Conservation (phyloP, 2,329 filamentous ascomycete genomes). For the Colletotrichum destructivum region DNA sequence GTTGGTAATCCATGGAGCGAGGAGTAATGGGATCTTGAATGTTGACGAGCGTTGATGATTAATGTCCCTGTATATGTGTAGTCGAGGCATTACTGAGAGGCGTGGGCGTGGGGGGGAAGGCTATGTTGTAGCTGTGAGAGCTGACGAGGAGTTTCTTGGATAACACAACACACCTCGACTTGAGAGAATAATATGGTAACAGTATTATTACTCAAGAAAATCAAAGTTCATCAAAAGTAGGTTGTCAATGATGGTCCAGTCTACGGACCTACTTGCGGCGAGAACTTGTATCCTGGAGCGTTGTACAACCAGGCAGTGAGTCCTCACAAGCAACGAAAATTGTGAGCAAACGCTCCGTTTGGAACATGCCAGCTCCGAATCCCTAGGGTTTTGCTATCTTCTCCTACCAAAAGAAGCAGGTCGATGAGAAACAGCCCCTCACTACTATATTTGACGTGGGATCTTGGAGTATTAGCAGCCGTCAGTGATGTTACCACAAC, state of each 20-base stretch:
- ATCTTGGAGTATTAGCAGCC: background rate
- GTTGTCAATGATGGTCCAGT: no score
- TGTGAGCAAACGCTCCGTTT: background rate
- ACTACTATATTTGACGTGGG: background rate
- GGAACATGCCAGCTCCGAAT: background rate
- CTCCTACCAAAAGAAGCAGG: background rate
- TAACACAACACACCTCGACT: background rate
- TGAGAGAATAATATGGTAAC: background rate
- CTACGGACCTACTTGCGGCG: conserved; percentile 8
- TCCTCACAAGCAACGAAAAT: no score
- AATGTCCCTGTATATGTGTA: background rate
- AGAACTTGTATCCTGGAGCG: no score
- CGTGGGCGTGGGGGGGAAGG: no score
- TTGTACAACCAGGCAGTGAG: no score
- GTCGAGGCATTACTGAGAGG: background rate
- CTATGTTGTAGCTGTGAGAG: background rate
- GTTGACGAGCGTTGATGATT: conserved; percentile 6
- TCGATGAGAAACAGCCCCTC: background rate
- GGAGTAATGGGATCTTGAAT: background rate
- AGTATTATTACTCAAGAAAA: background rate
- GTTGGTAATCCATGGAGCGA: background rate
- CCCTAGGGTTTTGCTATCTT: background rate
- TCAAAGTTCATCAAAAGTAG: background rate
- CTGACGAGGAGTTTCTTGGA: background rate
- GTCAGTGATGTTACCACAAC: background rate